A percentile compares a stretch with the other conserved stretches of the same genome.
Conservation (phyloP, 1,284 basidiomycete genomes). For the Apiotrichum porosum region DNA sequence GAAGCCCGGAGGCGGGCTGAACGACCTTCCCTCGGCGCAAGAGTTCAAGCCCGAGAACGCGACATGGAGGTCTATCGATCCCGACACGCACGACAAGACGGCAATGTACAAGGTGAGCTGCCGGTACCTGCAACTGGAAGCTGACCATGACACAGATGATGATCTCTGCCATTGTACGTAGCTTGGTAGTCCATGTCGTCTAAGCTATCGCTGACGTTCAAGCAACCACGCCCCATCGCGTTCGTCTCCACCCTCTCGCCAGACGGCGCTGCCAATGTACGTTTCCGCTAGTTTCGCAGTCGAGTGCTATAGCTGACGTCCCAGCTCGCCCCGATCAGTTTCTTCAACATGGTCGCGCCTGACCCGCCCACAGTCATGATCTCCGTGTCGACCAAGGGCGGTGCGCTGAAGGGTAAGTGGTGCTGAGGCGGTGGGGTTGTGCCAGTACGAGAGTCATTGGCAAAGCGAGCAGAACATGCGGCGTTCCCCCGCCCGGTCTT, state of each 20-base stretch:
- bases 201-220: not conserved
- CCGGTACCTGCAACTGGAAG: not conserved
- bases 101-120: conserved; percentile 50
- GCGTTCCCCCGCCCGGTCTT: too few relatives aligned
- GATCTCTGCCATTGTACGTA: conserved; percentile 58
- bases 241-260: conserved; percentile 62
- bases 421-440: too few relatives aligned
- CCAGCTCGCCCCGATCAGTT: conserved; percentile 46
- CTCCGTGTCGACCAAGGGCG: conserved; percentile 49
- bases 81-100: conserved; percentile 50
- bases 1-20: conserved; percentile 56
- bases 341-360: conserved; percentile 52
- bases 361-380: conserved; percentile 65
- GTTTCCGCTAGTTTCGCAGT: not conserved
- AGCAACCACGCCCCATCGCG: conserved; percentile 63
- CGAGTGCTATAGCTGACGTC: not conserved
- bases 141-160: not conserved
- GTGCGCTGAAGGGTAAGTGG: conserved; percentile 2
- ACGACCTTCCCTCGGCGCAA: conserved; percentile 32
- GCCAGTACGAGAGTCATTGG: too few relatives aligned
- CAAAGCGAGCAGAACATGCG: too few relatives aligned
- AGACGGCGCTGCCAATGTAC: conserved; percentile 61
- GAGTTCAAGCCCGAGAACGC: conserved; percentile 52
- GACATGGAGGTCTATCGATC: conserved; percentile 56
- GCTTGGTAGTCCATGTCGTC: not conserved